phyloP scores from a whole-genome alignment of 495 filamentous ascomycete genomes.

The Aspergillus baeticus region DNA sequence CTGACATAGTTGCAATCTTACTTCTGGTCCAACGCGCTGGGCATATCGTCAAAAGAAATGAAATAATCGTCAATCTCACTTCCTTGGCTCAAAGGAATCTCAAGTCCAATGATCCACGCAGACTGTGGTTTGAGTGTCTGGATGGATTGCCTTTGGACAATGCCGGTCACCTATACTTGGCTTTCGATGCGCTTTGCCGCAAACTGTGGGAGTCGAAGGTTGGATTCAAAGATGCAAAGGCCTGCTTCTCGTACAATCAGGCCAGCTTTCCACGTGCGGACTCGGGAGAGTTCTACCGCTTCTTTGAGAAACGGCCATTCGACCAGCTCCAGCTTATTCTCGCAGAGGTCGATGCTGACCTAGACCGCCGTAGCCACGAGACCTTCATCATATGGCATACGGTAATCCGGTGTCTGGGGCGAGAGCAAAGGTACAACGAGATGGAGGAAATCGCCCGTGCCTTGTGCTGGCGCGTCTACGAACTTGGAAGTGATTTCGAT shows the following conservation, averaged over 20 bases:
- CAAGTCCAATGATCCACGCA: not conserved
- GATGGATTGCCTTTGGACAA: not conserved
- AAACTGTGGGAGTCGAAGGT: not conserved
- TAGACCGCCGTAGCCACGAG: not conserved
- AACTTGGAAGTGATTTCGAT: not conserved
- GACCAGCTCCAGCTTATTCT: not conserved
- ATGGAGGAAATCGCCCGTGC: not conserved
- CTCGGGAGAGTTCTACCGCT: not conserved
- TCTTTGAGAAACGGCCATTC: not conserved
- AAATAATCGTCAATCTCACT: not conserved
- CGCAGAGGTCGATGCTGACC: not conserved
- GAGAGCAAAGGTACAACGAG: not conserved
- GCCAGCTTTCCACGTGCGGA: not conserved
- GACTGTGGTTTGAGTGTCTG: not conserved
- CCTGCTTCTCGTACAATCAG: not conserved
- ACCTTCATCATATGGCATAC: conserved; percentile 1
- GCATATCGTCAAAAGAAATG: not conserved
- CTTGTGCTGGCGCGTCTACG: not conserved
- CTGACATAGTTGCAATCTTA: not conserved
- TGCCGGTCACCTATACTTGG: not conserved
- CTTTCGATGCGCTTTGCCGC: not conserved
- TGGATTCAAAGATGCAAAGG: not conserved
- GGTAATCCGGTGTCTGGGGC: not conserved
- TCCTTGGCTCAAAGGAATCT: not conserved
- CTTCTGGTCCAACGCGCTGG: not conserved